phyloP scores from a whole-genome alignment of 139 green algal species.

The Chlorella sp. region DNA sequence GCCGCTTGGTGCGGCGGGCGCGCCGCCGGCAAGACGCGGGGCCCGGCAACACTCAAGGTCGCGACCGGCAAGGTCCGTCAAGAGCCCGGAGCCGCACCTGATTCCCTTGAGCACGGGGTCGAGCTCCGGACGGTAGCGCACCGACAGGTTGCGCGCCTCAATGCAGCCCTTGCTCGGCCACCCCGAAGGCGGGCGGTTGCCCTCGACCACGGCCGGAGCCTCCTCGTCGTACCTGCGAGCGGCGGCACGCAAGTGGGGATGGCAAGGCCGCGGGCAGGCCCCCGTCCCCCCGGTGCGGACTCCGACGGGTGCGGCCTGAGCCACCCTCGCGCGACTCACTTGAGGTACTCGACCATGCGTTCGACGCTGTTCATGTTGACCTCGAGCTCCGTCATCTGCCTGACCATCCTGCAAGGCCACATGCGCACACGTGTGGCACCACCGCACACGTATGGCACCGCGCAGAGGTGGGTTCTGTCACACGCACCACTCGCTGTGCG shows the following conservation, averaged over 20 bases:
- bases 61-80: too few relatives aligned
- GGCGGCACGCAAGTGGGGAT: not conserved
- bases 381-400: constrained; percentile 82
- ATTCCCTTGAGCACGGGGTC: constrained; percentile 60
- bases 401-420: constrained; percentile 84
- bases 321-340: constrained; percentile 6
- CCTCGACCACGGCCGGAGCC: constrained; percentile 22
- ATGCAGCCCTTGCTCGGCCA: constrained; percentile 66
- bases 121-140: constrained; percentile 61
- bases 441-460: too few relatives aligned
- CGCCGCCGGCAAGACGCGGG: too few relatives aligned
- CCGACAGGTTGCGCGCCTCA: constrained; percentile 31
- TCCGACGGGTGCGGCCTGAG: too few relatives aligned
- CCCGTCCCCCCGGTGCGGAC: too few relatives aligned
- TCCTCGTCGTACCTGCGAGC: constrained; percentile 50
- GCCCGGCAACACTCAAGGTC: too few relatives aligned
- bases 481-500: too few relatives aligned
- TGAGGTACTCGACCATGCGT: constrained; percentile 68
- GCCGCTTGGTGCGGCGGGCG: too few relatives aligned
- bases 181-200: constrained; percentile 9
- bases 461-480: too few relatives aligned
- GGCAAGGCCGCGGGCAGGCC: too few relatives aligned
- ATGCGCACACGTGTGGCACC: too few relatives aligned
- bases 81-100: constrained; percentile 4
- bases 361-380: constrained; percentile 77